Evolutionary conservation across 768 basidiomycete species (phyloP), one percentile per base, ranked within the genome.

Genomic region (Ramaria rubella): DNA sequence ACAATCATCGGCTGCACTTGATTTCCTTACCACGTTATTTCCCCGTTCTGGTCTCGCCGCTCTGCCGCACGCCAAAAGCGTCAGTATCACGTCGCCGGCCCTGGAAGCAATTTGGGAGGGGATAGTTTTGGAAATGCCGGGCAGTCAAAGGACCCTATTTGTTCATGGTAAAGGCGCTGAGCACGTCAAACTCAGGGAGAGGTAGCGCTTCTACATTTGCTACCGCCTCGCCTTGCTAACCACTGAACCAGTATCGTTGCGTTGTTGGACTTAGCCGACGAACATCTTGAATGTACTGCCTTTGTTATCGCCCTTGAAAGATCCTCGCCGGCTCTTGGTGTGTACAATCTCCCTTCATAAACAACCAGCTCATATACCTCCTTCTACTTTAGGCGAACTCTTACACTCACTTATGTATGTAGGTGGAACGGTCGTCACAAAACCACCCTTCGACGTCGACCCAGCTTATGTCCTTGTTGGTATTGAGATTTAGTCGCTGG

Each of bases 361-460:
- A 23, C 23, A 49, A 11, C 30, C 19, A 15, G 11, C n/a, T 57
- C 14, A 34, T 14, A 33, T 19, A 1, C 19, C 31, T 15, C 14
- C 49, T 11, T 54, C 12, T 23, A 29, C 23, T 30, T 15, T 21
- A 52, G 68, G 85, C 62, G 81, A 83, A 64, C 74, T 93, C 56
- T 75, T 94, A 34, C 93, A 94, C 66, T 87, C 92, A 49, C 77
- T 94, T 60, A 90, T 94, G 88, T 94, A 94, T 70, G 88, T 94
- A 52, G 91, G 91, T 60, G 92, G 89, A 55, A 81, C 79, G 49
- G 86, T 94, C 52, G 84, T 94, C 51, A 88, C 90, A 53, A 85
- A 82, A 66, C 87, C 88, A 54, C 82, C 81, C 24, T 89, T 87
- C 76, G 75, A 82, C 64, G 81, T 86, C 57, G 81, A 90, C 65